Evolutionary conservation across 169 alveolate genomes (phyloP).

Genomic region (Plasmodium vivax): DNA sequence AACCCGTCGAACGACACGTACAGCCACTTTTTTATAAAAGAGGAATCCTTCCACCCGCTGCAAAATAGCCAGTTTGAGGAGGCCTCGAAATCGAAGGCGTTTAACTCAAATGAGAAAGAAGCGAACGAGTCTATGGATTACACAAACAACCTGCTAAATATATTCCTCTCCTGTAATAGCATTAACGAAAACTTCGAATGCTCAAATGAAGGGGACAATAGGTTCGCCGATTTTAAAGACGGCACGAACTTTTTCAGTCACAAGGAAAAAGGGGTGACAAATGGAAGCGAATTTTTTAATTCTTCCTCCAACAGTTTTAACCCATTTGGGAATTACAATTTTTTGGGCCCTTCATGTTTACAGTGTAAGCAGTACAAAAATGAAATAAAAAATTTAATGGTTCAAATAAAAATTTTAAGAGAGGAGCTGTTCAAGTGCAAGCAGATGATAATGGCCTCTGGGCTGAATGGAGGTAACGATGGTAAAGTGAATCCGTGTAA

Average conservation of each 20-base stretch:
- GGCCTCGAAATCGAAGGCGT: background rate
- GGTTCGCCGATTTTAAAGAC: background rate
- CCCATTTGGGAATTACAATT: slow-evolving; percentile 52
- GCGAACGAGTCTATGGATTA: slow-evolving; percentile 39
- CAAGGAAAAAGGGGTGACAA: slow-evolving; percentile 12
- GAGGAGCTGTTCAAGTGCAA: slow-evolving; percentile 44
- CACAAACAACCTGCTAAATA: slow-evolving; percentile 54
- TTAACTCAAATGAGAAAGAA: slow-evolving; percentile 7
- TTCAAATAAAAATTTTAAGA: slow-evolving; percentile 25
- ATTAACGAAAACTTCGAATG: slow-evolving; percentile 52
- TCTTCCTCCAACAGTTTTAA: slow-evolving; percentile 24
- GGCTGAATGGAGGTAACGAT: slow-evolving; percentile 13
- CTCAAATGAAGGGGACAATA: slow-evolving; percentile 14
- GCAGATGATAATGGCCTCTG: slow-evolving; percentile 32
- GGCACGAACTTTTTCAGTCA: slow-evolving; percentile 5
- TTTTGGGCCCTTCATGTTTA: slow-evolving; percentile 34
- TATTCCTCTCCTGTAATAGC: slow-evolving; percentile 71
- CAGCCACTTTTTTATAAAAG: background rate
- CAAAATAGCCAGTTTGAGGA: background rate
- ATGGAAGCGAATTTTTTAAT: slow-evolving; percentile 27
- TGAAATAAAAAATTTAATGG: slow-evolving; percentile 54
- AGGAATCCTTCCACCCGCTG: slow-evolving; percentile 10
- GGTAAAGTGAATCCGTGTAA: slow-evolving; percentile 6
- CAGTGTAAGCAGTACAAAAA: slow-evolving; percentile 68
- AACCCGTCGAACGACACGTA: background rate